These are phyloP conservation scores for Tricholoma bakamatsutake DNA, from an alignment of 768 basidiomycete genomes.

Conservation along the genomic window DNA sequence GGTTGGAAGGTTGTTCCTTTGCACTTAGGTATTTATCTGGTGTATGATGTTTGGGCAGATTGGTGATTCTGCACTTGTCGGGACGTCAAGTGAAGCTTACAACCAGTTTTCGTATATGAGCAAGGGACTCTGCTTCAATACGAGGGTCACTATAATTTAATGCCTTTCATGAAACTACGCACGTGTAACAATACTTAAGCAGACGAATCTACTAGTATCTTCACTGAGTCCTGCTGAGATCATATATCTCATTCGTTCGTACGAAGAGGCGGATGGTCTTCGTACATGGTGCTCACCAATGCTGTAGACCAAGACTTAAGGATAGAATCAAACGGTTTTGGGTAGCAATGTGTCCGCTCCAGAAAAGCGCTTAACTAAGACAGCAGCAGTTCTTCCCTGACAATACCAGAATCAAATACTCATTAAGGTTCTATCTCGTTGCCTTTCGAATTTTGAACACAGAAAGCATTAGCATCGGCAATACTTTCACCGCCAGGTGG, in stretches of 20 bases:
- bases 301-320: constrained; percentile 10
- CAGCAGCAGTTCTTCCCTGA: constrained; percentile 2
- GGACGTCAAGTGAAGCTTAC: too few relatives aligned
- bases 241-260: constrained; percentile 10
- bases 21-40: too few relatives aligned
- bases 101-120: too few relatives aligned
- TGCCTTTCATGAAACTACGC: too few relatives aligned
- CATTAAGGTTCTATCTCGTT: constrained; percentile 9
- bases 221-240: not conserved
- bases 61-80: not conserved
- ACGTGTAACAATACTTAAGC: too few relatives aligned
- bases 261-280: constrained; percentile 11
- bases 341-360: constrained; percentile 2
- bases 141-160: too few relatives aligned
- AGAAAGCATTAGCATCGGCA: constrained; percentile 27
- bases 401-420: constrained; percentile 9
- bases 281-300: constrained; percentile 8
- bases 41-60: not conserved
- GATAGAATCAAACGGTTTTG: constrained; percentile 11
- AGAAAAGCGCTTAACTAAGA: too few relatives aligned
- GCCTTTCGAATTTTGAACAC: constrained; percentile 26
- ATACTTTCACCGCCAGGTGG: too few relatives aligned
- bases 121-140: too few relatives aligned
- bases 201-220: not conserved
- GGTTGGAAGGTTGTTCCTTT: too few relatives aligned